Evolutionary conservation across 306 rosid species (phyloP).

Genomic region (Acacia melanoxylon): DNA sequence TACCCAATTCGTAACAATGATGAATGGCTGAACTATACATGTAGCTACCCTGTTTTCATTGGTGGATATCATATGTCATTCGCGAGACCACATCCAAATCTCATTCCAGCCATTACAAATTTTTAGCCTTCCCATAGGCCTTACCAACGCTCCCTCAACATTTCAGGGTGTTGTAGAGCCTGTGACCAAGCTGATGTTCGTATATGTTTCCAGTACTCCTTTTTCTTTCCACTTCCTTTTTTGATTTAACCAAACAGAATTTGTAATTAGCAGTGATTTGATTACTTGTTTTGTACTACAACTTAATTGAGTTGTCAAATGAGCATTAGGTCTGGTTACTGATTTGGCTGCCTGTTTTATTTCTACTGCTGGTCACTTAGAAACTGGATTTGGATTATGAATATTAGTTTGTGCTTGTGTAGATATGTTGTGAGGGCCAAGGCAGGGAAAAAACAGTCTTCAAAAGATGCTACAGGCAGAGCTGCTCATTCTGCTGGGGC

Average conservation of each 20-base stretch:
- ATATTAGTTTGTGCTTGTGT: conserved; percentile 31
- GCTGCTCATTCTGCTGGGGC: conserved; percentile 90
- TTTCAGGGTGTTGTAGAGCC: not conserved
- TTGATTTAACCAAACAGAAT: not conserved
- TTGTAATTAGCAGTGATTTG: not conserved
- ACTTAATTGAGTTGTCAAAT: not conserved
- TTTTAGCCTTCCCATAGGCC: not conserved
- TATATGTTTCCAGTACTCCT: conserved; percentile 3
- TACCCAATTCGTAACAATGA: not conserved
- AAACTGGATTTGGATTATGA: conserved; percentile 3
- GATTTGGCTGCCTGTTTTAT: not conserved
- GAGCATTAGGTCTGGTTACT: not conserved
- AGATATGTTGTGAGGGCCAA: conserved; percentile 96
- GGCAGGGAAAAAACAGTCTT: conserved; percentile 89
- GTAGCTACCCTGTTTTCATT: not conserved
- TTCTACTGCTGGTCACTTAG: not conserved
- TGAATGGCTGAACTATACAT: not conserved
- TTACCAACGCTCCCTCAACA: not conserved
- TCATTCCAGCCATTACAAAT: not conserved
- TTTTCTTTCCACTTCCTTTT: not conserved
- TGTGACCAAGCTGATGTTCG: not conserved
- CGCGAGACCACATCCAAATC: not conserved
- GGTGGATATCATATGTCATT: not conserved
- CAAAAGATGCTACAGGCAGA: conserved; percentile 90
- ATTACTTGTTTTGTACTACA: not conserved